Conservation (phyloP, 352 stramenopile species). For the Phytophthora meadii region DNA sequence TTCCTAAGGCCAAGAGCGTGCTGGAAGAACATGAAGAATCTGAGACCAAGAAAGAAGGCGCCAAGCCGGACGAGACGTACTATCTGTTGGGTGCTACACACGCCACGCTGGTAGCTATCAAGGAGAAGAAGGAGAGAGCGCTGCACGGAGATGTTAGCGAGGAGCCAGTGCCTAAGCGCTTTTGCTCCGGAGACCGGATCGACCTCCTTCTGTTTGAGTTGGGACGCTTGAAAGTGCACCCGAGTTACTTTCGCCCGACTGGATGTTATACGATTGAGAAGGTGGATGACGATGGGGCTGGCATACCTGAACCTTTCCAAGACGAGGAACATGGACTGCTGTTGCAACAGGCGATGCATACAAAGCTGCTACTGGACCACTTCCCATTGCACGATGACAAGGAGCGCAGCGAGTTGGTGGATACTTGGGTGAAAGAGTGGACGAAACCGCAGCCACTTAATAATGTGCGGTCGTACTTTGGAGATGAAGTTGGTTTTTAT, state of each 20-base stretch:
- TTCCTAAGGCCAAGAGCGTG: constrained; percentile 51
- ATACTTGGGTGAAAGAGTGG: constrained; percentile 83
- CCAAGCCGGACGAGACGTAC: constrained; percentile 35
- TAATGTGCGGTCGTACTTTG: constrained; percentile 78
- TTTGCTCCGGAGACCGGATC: constrained; percentile 77
- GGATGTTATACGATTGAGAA: constrained; percentile 6
- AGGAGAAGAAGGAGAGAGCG: constrained; percentile 60
- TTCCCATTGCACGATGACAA: constrained; percentile 82
- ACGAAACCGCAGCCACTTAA: constrained; percentile 63
- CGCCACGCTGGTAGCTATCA: constrained; percentile 63
- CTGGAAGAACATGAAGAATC: constrained; percentile 38
- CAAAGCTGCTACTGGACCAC: constrained; percentile 67
- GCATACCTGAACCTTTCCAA: constrained; percentile 65
- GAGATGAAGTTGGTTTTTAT: constrained; percentile 96
- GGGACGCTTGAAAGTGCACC: constrained; percentile 54
- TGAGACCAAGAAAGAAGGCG: constrained; percentile 27
- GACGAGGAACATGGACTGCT: constrained; percentile 72
- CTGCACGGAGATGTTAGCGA: constrained; percentile 53
- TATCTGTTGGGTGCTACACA: constrained; percentile 67
- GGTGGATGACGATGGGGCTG: constrained; percentile 7
- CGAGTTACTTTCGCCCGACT: constrained; percentile 20
- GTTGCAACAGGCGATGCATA: constrained; percentile 74
- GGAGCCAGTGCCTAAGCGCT: constrained; percentile 49
- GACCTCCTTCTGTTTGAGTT: constrained; percentile 83
- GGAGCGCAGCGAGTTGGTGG: constrained; percentile 68